Conservation (phyloP, 179 eudicot genomes). For the Beta lomatogona region DNA sequence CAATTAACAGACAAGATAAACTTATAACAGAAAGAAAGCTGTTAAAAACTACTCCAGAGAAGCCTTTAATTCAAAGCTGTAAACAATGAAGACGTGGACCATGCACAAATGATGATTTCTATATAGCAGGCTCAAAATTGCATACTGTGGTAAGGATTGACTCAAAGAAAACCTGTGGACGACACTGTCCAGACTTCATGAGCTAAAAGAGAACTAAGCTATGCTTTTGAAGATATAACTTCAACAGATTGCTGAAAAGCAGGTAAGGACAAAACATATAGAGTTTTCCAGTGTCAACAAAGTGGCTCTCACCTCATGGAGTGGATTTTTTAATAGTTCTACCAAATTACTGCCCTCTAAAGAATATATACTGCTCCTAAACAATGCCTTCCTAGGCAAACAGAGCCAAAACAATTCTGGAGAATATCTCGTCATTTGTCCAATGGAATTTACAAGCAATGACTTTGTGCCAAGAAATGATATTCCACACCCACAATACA, state of each 20-base stretch:
- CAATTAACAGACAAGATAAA: not conserved
- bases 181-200: not conserved
- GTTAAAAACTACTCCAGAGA: not conserved
- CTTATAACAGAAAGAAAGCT: conserved; percentile 10
- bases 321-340: not conserved
- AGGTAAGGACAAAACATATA: not conserved
- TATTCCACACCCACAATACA: not conserved
- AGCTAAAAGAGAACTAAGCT: not conserved
- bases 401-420: not conserved
- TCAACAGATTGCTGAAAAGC: not conserved
- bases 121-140: conserved; percentile 2
- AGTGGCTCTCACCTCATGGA: not conserved
- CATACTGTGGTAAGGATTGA: not conserved
- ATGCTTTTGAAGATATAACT: not conserved
- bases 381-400: not conserved
- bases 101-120: not conserved
- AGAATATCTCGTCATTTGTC: not conserved
- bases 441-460: not conserved
- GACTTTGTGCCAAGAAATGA: not conserved
- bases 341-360: conserved; percentile 1
- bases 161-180: not conserved
- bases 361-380: not conserved
- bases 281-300: not conserved
- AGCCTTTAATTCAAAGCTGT: not conserved
- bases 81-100: conserved; percentile 1